Evolutionary conservation across 2,329 filamentous ascomycete genomes (phyloP), one percentile per base, ranked within the genome.

Genomic region (Zymoseptoria passerinii): DNA sequence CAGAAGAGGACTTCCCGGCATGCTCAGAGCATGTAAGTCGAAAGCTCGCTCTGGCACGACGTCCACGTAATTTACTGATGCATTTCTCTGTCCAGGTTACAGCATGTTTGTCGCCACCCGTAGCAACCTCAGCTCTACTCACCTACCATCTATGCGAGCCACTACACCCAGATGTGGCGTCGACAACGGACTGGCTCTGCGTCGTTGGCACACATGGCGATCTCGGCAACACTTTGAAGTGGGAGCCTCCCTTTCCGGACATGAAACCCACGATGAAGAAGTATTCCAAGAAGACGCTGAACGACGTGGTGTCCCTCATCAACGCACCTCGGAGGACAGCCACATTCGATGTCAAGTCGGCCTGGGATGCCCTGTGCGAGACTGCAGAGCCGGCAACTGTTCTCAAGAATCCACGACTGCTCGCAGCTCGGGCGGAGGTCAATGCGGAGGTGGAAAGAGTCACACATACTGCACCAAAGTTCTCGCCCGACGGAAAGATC

Each of bases 241-340:
- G 85, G 85, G 73, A 81, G 20, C 77, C 79, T 0, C 85, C 85
- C 0, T 87, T 88, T 61, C 85, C 85, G 1, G 81, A 87, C 60
- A 86, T 88, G 83, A 76, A 74, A 18, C 70, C 76, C 1, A 80
- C 80, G 0, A 82, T 88, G 64, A 86, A 86, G 64, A 73, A 70
- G 13, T 76, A 85, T 65, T 82, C 82, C 0, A 87, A 84, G 64
- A 86, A 83, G 63, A 72, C 79, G 0, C 71, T 88, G 56, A 86
- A 85, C 60, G 80, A 83, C 13, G 83, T 83, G 2, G 83, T 87
- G 0, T 80, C 82, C 0, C 76, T 85, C 1, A 75, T 88, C 60
- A 88, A 88, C 63, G 85, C 85, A 19, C 85, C 85, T 5, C 76
- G 86, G 6, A 75, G 85, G 35, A 86, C 84, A 4, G 77, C 83